Conservation (phyloP, 2,329 filamentous ascomycete species). For the Ceratocystis eucalypticola region DNA sequence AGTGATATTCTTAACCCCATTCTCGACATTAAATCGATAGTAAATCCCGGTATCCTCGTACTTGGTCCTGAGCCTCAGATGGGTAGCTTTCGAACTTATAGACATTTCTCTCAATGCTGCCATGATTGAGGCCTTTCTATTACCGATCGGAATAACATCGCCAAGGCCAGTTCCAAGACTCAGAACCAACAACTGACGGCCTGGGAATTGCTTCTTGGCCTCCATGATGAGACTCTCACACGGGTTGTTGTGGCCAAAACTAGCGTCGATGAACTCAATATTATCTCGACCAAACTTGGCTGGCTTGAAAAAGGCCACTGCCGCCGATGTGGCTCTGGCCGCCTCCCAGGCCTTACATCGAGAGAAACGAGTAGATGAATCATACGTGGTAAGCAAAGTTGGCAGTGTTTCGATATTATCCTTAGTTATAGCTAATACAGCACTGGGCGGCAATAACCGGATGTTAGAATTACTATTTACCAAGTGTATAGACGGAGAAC, state of each 20-base stretch:
- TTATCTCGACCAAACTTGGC: constrained; percentile 23
- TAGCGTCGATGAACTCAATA: constrained; percentile 25
- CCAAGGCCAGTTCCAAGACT: constrained; percentile 25
- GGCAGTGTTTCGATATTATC: constrained; percentile 16
- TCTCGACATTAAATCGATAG: constrained; percentile 24
- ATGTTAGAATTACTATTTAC: background rate
- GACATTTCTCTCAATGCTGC: background rate
- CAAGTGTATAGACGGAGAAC: background rate
- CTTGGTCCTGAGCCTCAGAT: constrained; percentile 13
- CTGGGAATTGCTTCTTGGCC: constrained; percentile 23
- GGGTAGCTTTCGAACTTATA: background rate
- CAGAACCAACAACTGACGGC: constrained; percentile 19
- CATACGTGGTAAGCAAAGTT: constrained; percentile 24
- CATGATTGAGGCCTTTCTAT: constrained; percentile 7
- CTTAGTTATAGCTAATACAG: background rate
- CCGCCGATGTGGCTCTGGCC: constrained; percentile 24
- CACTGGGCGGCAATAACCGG: background rate
- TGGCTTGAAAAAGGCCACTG: constrained; percentile 25
- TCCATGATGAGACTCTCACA: constrained; percentile 24
- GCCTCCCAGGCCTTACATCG: constrained; percentile 25
- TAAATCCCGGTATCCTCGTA: constrained; percentile 21
- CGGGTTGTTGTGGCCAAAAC: constrained; percentile 26
- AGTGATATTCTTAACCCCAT: constrained; percentile 23
- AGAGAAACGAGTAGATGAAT: constrained; percentile 20
- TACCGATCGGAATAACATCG: constrained; percentile 20